phyloP scores from a whole-genome alignment of 192 early-diverging fungal genomes.

The Coemansia sp. region DNA sequence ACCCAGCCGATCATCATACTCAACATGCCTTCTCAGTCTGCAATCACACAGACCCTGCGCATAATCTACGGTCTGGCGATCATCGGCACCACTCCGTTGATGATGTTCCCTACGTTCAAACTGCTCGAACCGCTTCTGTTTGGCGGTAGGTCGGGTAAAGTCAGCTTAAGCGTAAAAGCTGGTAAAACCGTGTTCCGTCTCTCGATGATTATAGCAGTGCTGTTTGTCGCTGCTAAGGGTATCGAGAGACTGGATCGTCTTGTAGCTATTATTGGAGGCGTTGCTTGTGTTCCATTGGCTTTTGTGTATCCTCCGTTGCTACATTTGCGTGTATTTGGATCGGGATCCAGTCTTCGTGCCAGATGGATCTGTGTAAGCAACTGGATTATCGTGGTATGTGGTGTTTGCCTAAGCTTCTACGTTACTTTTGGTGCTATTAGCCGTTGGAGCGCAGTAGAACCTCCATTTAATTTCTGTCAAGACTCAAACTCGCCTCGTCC shows the following conservation, averaged over 20 bases:
- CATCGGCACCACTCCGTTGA: slow-evolving; percentile 84
- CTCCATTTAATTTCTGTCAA: slow-evolving; percentile 31
- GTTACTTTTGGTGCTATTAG: slow-evolving; percentile 60
- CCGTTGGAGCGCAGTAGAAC: slow-evolving; percentile 17
- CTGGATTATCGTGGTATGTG: slow-evolving; percentile 62
- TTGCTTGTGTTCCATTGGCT: slow-evolving; percentile 68
- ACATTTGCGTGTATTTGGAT: slow-evolving; percentile 65
- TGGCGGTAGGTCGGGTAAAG: slow-evolving; percentile 73
- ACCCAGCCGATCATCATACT: slow-evolving; percentile 86
- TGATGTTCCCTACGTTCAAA: slow-evolving; percentile 87
- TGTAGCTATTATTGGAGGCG: slow-evolving; percentile 78
- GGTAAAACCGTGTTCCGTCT: slow-evolving; percentile 78
- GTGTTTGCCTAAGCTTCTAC: slow-evolving; percentile 71
- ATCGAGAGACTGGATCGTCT: slow-evolving; percentile 74
- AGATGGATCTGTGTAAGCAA: slow-evolving; percentile 57
- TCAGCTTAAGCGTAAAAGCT: slow-evolving; percentile 72
- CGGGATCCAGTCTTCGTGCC: slow-evolving; percentile 12
- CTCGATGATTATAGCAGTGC: slow-evolving; percentile 62
- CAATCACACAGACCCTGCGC: slow-evolving; percentile 69
- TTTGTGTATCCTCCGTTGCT: slow-evolving; percentile 89
- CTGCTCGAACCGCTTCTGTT: slow-evolving; percentile 85
- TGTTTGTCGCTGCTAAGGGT: slow-evolving; percentile 71
- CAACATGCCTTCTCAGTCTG: slow-evolving; percentile 73
- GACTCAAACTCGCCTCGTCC: background rate
- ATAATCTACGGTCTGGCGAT: slow-evolving; percentile 91